Conservation (phyloP, 2,329 filamentous ascomycete genomes). For the Aspergillaceae sp. region DNA sequence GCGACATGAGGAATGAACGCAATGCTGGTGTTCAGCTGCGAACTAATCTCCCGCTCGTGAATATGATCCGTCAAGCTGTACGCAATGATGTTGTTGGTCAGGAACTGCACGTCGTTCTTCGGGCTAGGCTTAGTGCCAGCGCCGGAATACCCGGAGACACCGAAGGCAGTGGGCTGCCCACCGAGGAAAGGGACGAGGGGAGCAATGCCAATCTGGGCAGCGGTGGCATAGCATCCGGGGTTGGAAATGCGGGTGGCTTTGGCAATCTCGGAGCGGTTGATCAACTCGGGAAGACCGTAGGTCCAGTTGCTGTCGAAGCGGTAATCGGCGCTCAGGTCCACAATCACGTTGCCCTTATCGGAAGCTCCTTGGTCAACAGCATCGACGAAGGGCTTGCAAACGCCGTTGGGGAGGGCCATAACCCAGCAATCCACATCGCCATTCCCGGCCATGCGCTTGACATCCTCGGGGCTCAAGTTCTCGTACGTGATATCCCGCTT, state of each 20-base stretch:
- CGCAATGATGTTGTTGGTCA: slow-evolving; percentile 80
- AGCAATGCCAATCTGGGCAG: slow-evolving; percentile 78
- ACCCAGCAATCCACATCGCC: slow-evolving; percentile 93
- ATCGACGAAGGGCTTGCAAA: slow-evolving; percentile 89
- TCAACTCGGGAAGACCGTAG: slow-evolving; percentile 82
- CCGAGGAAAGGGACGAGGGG: slow-evolving; percentile 71
- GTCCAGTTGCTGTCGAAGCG: slow-evolving; percentile 80
- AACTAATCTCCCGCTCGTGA: slow-evolving; percentile 83
- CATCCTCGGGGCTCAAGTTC: slow-evolving; percentile 78
- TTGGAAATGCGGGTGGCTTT: slow-evolving; percentile 77
- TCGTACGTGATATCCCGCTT: slow-evolving; percentile 91
- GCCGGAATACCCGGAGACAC: slow-evolving; percentile 87
- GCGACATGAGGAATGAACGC: slow-evolving; percentile 91
- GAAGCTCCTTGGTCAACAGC: slow-evolving; percentile 63
- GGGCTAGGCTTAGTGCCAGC: slow-evolving; percentile 89
- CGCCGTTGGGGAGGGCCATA: slow-evolving; percentile 91
- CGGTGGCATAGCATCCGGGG: slow-evolving; percentile 93
- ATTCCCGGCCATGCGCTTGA: slow-evolving; percentile 71
- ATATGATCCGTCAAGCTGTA: slow-evolving; percentile 91
- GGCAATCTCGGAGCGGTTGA: slow-evolving; percentile 66
- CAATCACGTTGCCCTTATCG: slow-evolving; percentile 63
- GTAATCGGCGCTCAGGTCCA: slow-evolving; percentile 96
- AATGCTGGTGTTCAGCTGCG: slow-evolving; percentile 64
- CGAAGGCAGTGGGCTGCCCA: slow-evolving; percentile 74
- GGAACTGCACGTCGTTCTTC: slow-evolving; percentile 80